Base-by-base conservation (phyloP, 164 flowering plant species). In the Aristolochia fimbriata region DNA sequence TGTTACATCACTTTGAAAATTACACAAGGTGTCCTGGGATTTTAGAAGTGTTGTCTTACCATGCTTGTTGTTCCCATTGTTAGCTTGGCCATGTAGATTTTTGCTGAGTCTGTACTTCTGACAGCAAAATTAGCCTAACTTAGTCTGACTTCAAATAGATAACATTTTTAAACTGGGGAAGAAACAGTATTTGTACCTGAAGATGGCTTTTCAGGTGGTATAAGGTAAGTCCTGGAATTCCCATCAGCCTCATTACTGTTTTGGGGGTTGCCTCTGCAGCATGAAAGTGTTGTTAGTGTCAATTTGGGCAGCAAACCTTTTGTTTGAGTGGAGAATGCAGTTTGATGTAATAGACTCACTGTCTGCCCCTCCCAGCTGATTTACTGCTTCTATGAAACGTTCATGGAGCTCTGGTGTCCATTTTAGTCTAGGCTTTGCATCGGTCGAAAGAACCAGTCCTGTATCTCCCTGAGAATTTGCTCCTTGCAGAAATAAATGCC, bases 201-300 rank as follows among this genome's bases (percentile, higher is more conserved):
- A 91, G 94, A 71, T 91, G 98, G 74, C 96, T 91, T 76, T 91
- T 91, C 46, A 91, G 77, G 68, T 91, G 98, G 81, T 91, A 91
- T 47, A 91, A 77, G 17, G 98, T 91, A 52, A 91, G 89, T 56
- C 96, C 98, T n/a, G 89, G 86, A 76, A 91, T 84, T 50, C 96
- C 98, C 98, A 91, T 88, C 21, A 87, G 83, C 72, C 86, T 91
- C 91, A 88, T 78, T 19, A 91, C 90, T 59, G 92, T 79, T 73
- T 91, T 91, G 43, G 98, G 98, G 25, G 98, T 91, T 56, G 98
- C 98, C 73, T 91, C 97, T 91, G 84, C 70, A 78, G 64, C 57
- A 71, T 19, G 66, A 21, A 62, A 52, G 22, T 1, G 45, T 43
- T 57, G 8, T 45, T 14, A 12, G 51, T 14, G 51, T 52, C 11